Base-by-base conservation (phyloP, 2,329 filamentous ascomycete genomes). In the Akanthomyces uredinophilus region DNA sequence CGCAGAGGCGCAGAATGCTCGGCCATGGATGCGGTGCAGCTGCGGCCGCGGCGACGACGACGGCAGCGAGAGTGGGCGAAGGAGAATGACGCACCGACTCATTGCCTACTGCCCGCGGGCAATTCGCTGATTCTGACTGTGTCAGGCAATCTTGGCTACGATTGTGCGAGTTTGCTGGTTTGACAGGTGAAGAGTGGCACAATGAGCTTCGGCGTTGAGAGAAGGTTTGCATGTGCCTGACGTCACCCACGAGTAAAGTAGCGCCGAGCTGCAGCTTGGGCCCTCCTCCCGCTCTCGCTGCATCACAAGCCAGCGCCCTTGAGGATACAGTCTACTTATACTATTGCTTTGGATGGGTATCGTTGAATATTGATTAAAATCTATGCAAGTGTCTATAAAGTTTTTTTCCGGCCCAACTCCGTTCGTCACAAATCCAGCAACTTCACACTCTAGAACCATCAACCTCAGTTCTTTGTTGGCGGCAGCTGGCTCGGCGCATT, bases 401-500 rank as follows among this genome's bases (percentile, higher is more conserved):
- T 46, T 20, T 29, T 27, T 29, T 32, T 27, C 5, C n/a, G 2
- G n/a, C 50, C 29, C 10, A 49, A 55, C 59, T 49, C 27, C 51
- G 46, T 7, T 20, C 13, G 20, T 29, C 18, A 44, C 22, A 32
- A 29, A 50, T 29, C 37, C 16, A 8, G 4, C 22, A 16, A 29
- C 22, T 24, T 32, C n/a, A 13, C 41, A 44, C 4, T 7, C 24
- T 18, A 46, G 16, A 44, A 14, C 37, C 55, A 56, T n/a, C n/a
- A n/a, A n/a, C 27, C 27, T 71, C 63, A 78, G 20, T 66, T 72
- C 71, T 80, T 81, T 63, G 74, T 74, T 24, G 72, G 70, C 3
- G 77, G 77, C 65, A 82, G 75, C 52, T 78, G 77, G 54, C 81
- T 83, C 0, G 83, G 83, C 43, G 77, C 82, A 68, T 87, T 84